These are phyloP conservation scores for Garcia nutans DNA, from an alignment of 345 rosid genomes.

Conservation along the genomic window DNA sequence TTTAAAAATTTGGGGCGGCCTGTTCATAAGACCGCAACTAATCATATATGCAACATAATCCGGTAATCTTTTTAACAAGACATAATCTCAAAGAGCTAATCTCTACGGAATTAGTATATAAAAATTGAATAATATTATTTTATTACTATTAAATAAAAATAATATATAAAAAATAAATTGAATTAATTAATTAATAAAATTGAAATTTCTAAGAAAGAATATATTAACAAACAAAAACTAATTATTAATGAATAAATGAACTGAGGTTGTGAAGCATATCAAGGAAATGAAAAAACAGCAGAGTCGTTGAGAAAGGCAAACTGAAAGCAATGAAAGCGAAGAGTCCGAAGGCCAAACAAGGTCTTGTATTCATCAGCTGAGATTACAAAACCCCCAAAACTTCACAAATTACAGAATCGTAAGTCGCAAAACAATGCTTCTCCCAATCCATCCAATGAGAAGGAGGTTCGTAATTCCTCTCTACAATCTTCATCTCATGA, in stretches of 20 bases:
- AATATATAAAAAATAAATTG: too few relatives aligned
- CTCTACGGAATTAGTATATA: too few relatives aligned
- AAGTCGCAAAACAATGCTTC: conserved; percentile 48
- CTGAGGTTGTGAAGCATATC: conserved; percentile 3
- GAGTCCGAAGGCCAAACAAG: conserved; percentile 47
- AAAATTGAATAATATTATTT: too few relatives aligned
- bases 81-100: too few relatives aligned
- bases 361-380: conserved; percentile 58
- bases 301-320: conserved; percentile 44
- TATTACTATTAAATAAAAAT: too few relatives aligned
- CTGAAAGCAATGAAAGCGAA: conserved; percentile 44
- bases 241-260: neutral
- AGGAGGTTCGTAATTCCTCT: conserved; percentile 67
- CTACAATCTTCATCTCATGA: conserved; percentile 28
- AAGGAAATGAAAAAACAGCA: conserved; percentile 28
- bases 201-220: too few relatives aligned
- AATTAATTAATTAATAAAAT: too few relatives aligned
- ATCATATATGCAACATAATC: too few relatives aligned
- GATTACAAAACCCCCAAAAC: conserved; percentile 48
- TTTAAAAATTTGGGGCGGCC: too few relatives aligned
- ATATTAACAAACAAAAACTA: neutral
- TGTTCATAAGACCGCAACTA: too few relatives aligned
- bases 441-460: conserved; percentile 73
- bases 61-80: too few relatives aligned
- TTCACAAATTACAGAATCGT: conserved; percentile 52